A percentile compares a stretch with the other conserved stretches of the same genome.
Conservation (phyloP, 306 rosid species). For the Pterocarpus macrocarpus region DNA sequence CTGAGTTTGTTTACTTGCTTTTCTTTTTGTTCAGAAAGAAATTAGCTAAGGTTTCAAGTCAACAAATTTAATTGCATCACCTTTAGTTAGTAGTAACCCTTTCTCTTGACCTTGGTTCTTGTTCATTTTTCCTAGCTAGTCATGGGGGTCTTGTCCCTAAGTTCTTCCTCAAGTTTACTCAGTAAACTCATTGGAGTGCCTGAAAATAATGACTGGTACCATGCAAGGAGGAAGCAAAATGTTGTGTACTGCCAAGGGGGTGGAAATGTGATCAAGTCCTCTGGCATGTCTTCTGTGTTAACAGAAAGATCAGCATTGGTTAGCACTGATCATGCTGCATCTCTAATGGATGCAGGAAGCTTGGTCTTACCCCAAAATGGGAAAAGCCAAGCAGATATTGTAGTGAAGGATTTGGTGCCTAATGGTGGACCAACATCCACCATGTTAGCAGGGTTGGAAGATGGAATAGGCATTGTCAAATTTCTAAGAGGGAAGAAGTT, state of each 20-base stretch:
- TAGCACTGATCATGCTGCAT: constrained; percentile 55
- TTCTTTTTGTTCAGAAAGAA: constrained; percentile 54
- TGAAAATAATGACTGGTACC: constrained; percentile 47
- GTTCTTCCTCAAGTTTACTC: constrained; percentile 53
- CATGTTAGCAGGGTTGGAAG: constrained; percentile 63
- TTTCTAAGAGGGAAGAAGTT: constrained; percentile 82
- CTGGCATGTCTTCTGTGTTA: constrained; percentile 61
- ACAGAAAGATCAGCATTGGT: constrained; percentile 54
- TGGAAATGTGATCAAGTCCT: constrained; percentile 62
- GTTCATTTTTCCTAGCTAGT: constrained; percentile 33
- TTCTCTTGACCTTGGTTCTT: constrained; percentile 24
- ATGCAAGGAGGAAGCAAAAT: constrained; percentile 53
- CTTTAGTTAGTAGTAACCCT: constrained; percentile 39
- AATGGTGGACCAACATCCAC: constrained; percentile 56
- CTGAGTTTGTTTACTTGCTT: constrained; percentile 72
- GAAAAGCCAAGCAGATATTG: constrained; percentile 57
- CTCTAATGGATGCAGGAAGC: constrained; percentile 71
- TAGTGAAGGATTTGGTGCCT: constrained; percentile 72
- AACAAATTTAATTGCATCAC: constrained; percentile 57
- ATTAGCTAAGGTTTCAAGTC: constrained; percentile 60
- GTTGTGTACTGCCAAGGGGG: constrained; percentile 68
- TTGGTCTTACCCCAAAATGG: constrained; percentile 69
- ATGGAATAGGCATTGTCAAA: constrained; percentile 83
- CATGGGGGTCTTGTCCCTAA: constrained; percentile 78
- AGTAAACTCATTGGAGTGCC: constrained; percentile 44